Conservation (phyloP, 2,329 filamentous ascomycete genomes). For the Gnomoniopsis sp. region DNA sequence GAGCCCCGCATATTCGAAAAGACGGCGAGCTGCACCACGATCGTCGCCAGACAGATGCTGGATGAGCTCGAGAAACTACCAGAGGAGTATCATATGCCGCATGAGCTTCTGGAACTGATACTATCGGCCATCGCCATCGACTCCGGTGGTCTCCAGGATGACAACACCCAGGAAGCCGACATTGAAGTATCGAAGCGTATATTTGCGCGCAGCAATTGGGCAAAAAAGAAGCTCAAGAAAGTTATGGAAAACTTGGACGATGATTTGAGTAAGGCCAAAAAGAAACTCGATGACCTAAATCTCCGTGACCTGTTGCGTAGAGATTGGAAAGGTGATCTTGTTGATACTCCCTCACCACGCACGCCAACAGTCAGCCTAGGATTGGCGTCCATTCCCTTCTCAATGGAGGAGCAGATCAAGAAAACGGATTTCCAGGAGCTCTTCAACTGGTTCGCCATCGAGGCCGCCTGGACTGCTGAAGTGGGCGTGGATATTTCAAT, state of each 20-base stretch:
- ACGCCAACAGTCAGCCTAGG: conserved; percentile 44
- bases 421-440: conserved; percentile 43
- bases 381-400: conserved; percentile 42
- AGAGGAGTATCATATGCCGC: conserved; percentile 43
- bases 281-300: conserved; percentile 36
- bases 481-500: conserved; percentile 41
- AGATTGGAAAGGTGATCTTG: conserved; percentile 45
- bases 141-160: conserved; percentile 36
- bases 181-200: conserved; percentile 34
- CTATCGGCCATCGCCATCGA: conserved; percentile 44
- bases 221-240: conserved; percentile 32
- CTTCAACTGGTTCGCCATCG: conserved; percentile 46
- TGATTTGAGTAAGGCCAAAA: conserved; percentile 36
- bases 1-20: conserved; percentile 41
- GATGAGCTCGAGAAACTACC: conserved; percentile 39
- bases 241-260: conserved; percentile 40
- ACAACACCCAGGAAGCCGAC: conserved; percentile 33
- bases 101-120: conserved; percentile 45
- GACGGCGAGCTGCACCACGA: conserved; percentile 40
- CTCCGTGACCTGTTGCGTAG: conserved; percentile 41
- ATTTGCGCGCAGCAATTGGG: conserved; percentile 39
- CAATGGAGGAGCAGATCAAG: conserved; percentile 40
- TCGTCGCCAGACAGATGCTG: conserved; percentile 44
- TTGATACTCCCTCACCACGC: conserved; percentile 40
- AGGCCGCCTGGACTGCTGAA: conserved; percentile 45